Evolutionary conservation across 2,329 filamentous ascomycete species (phyloP).

Genomic region (Claviceps humidiphila): DNA sequence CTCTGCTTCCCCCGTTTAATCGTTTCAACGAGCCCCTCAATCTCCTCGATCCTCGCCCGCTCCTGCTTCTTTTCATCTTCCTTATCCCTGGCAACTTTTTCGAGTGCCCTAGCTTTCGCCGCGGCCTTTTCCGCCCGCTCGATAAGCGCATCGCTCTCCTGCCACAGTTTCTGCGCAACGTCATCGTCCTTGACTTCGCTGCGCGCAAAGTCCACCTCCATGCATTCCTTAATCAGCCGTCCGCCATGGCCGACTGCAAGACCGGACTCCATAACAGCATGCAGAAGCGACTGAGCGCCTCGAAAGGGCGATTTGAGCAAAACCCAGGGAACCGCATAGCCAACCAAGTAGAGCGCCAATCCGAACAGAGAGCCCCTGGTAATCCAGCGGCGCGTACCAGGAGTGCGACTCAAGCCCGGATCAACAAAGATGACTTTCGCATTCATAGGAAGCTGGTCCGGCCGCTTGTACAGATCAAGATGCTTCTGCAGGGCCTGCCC

Average conservation of each 20-base stretch:
- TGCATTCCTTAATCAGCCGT: slow-evolving; percentile 78
- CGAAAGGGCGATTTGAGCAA: slow-evolving; percentile 72
- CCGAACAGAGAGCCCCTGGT: slow-evolving; percentile 75
- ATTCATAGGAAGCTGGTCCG: slow-evolving; percentile 71
- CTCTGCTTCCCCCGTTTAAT: slow-evolving; percentile 30
- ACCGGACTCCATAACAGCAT: slow-evolving; percentile 69
- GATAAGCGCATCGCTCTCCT: slow-evolving; percentile 74
- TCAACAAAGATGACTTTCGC: slow-evolving; percentile 77
- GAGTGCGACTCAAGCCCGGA: slow-evolving; percentile 72
- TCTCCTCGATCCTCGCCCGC: slow-evolving; percentile 18
- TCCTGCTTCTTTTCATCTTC: slow-evolving; percentile 21
- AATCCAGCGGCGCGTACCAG: slow-evolving; percentile 77
- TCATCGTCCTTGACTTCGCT: slow-evolving; percentile 66
- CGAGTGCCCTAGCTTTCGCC: slow-evolving; percentile 38
- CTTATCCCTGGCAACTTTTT: slow-evolving; percentile 26
- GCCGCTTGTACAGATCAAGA: slow-evolving; percentile 68
- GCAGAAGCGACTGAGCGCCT: slow-evolving; percentile 77
- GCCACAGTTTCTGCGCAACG: slow-evolving; percentile 76
- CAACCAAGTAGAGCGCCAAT: slow-evolving; percentile 59
- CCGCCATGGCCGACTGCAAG: slow-evolving; percentile 54
- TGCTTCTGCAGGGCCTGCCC: slow-evolving; percentile 87
- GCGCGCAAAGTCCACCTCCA: slow-evolving; percentile 56
- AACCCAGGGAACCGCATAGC: slow-evolving; percentile 76
- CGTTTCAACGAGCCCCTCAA: slow-evolving; percentile 25
- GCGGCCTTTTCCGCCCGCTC: slow-evolving; percentile 69